Evolutionary conservation across 129 eudicot genomes (phyloP), one percentile per base, ranked within the genome.

Genomic region (Glebionis coronaria): DNA sequence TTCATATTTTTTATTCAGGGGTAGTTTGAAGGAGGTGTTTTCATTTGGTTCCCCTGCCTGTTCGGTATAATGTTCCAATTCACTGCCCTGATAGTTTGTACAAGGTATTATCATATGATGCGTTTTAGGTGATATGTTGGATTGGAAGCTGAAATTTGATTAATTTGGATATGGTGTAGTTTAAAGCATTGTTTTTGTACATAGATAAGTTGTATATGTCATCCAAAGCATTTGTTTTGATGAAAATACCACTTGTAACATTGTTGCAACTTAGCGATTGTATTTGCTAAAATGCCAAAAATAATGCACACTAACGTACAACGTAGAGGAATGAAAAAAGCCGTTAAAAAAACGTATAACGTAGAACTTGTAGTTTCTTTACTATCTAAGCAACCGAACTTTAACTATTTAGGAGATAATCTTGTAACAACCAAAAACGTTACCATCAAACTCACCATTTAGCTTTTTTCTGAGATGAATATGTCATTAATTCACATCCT

Each of bases 41-140:
- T n/a, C n/a, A n/a, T 59, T 83, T 91, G 94, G 76, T 91, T 12
- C 97, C 97, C 12, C 85, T 88, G 47, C 94, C 97, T 0, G 50
- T 77, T 5, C 95, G 96, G 2, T 91, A 91, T 76, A 77, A 83
- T 31, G 83, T 91, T 46, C 74, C 97, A 3, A 95, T 91, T 18
- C 90, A 78, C 77, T 91, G 97, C 96, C 97, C 96, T 20, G 80
- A 81, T 50, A 91, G 97, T 72, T 73, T 91, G 80, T 82, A 88
- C 12, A 91, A 91, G 97, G 97, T 23, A 23, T 23, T 23, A 23
- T 23, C 2, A n/a, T n/a, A n/a, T n/a, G n/a, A n/a, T n/a, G n/a
- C n/a, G n/a, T 5, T 31, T 31, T 31, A 31, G 7, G 5, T 31
- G 40, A 31, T 31, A 31, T 6, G 40, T 9, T 31, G 40, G 40